Conservation (phyloP, 1,139 yeast species). For the Yamadazyma siamensis region DNA sequence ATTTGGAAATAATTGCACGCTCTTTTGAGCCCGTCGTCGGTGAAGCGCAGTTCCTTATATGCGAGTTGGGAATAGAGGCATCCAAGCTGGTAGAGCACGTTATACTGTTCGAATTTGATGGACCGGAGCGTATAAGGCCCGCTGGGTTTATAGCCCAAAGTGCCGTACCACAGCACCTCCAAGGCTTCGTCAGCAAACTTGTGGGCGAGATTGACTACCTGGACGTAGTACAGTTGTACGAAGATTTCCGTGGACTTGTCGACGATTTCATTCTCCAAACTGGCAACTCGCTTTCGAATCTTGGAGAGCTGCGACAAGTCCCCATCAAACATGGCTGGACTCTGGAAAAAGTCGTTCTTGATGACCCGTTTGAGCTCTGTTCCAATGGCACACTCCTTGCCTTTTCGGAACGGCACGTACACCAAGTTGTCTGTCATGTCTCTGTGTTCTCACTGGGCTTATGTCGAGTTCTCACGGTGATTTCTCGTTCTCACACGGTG, state of each 20-base stretch:
- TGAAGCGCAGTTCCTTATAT: slow-evolving; percentile 33
- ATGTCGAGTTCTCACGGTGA: too few relatives aligned
- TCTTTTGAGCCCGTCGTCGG: slow-evolving; percentile 56
- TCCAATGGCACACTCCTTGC: slow-evolving; percentile 46
- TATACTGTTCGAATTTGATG: slow-evolving; percentile 55
- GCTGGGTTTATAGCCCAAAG: slow-evolving; percentile 51
- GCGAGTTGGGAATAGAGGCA: slow-evolving; percentile 61
- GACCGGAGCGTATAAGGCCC: slow-evolving; percentile 43
- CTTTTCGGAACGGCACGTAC: slow-evolving; percentile 51
- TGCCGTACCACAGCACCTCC: slow-evolving; percentile 70
- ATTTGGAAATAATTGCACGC: slow-evolving; percentile 64
- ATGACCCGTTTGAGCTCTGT: slow-evolving; percentile 49
- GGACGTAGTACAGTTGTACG: slow-evolving; percentile 29
- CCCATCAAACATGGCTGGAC: slow-evolving; percentile 51
- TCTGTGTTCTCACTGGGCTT: too few relatives aligned
- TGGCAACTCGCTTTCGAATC: slow-evolving; percentile 21
- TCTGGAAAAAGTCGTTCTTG: slow-evolving; percentile 60
- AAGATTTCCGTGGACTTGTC: slow-evolving; percentile 15
- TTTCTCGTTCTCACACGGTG: too few relatives aligned
- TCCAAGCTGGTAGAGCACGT: slow-evolving; percentile 68
- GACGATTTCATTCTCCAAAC: slow-evolving; percentile 19
- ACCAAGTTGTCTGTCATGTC: slow-evolving; percentile 45
- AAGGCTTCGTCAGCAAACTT: slow-evolving; percentile 44
- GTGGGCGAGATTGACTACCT: slow-evolving; percentile 24
- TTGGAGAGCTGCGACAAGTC: slow-evolving; percentile 46